These are phyloP conservation scores for Alternaria novae-zelandiae DNA, from an alignment of 2,329 filamentous ascomycete species.

Conservation along the genomic window DNA sequence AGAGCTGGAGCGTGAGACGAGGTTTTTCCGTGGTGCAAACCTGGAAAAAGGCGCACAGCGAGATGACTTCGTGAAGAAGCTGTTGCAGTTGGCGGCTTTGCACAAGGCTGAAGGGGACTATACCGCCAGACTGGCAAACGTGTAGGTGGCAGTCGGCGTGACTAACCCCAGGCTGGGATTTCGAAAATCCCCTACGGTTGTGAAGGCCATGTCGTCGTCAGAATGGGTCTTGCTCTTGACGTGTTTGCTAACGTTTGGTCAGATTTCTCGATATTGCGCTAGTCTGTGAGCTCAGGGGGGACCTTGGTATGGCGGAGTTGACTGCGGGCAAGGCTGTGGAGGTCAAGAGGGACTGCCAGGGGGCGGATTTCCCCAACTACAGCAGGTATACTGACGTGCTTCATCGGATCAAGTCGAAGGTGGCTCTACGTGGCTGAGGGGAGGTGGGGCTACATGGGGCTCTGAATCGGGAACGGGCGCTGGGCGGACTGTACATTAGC, in stretches of 20 bases:
- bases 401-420: slow-evolving; percentile 26
- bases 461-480: neutral
- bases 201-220: neutral
- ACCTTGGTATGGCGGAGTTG: slow-evolving; percentile 26
- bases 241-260: slow-evolving; percentile 1
- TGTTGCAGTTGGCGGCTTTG: slow-evolving; percentile 38
- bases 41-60: slow-evolving; percentile 21
- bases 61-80: slow-evolving; percentile 21
- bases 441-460: neutral
- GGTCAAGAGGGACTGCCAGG: slow-evolving; percentile 36
- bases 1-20: slow-evolving; percentile 43
- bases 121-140: slow-evolving; percentile 29
- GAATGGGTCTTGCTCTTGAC: neutral
- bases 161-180: neutral
- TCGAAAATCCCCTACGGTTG: too few relatives aligned
- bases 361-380: slow-evolving; percentile 35
- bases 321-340: slow-evolving; percentile 35
- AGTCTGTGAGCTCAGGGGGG: slow-evolving; percentile 32
- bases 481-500: neutral
- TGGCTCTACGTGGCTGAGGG: neutral
- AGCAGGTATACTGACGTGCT: slow-evolving; percentile 29
- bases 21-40: slow-evolving; percentile 16
- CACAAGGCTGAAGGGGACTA: slow-evolving; percentile 35
- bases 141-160: slow-evolving; percentile 24
- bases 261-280: slow-evolving; percentile 45